Percentiles rank a stretch among this genome's conserved stretches.
phyloP scores from a whole-genome alignment of 2,329 filamentous ascomycete species.

The Cladophialophora yegresii region DNA sequence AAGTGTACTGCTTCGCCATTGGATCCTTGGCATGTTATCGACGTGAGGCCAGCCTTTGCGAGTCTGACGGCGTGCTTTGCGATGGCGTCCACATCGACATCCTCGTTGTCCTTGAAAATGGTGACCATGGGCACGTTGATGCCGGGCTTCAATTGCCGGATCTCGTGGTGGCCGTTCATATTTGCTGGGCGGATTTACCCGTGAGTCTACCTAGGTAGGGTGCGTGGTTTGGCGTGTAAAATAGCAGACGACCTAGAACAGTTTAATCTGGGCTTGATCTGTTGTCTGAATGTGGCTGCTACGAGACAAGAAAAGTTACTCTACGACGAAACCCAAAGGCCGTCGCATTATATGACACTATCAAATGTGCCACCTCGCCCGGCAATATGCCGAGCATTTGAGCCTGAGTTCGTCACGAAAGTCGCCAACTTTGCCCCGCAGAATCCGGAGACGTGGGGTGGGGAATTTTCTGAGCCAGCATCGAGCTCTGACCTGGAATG shows the following conservation, averaged over 20 bases:
- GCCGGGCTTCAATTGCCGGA: slow-evolving; percentile 44
- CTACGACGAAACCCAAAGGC: neutral
- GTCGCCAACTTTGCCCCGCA: slow-evolving; percentile 3
- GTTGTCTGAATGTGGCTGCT: neutral
- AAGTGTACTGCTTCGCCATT: slow-evolving; percentile 83
- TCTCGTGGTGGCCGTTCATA: slow-evolving; percentile 32
- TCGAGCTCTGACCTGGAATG: neutral
- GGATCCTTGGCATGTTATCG: slow-evolving; percentile 75
- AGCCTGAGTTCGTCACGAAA: slow-evolving; percentile 8
- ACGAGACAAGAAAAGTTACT: neutral
- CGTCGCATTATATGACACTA: slow-evolving; percentile 9
- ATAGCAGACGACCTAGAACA: neutral
- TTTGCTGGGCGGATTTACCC: neutral
- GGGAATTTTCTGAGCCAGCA: neutral
- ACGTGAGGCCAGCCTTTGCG: slow-evolving; percentile 70
- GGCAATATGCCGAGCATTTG: slow-evolving; percentile 23
- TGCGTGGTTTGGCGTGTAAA: neutral
- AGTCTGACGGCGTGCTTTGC: slow-evolving; percentile 65
- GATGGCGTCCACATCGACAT: slow-evolving; percentile 65
- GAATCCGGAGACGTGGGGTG: slow-evolving; percentile 25
- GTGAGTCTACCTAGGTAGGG: neutral
- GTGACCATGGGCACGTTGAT: slow-evolving; percentile 74
- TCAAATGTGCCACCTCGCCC: slow-evolving; percentile 20
- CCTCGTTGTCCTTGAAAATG: slow-evolving; percentile 69
- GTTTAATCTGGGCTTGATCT: neutral